Conservation (phyloP, 192 early-diverging fungal genomes). For the Backusella luteola region DNA sequence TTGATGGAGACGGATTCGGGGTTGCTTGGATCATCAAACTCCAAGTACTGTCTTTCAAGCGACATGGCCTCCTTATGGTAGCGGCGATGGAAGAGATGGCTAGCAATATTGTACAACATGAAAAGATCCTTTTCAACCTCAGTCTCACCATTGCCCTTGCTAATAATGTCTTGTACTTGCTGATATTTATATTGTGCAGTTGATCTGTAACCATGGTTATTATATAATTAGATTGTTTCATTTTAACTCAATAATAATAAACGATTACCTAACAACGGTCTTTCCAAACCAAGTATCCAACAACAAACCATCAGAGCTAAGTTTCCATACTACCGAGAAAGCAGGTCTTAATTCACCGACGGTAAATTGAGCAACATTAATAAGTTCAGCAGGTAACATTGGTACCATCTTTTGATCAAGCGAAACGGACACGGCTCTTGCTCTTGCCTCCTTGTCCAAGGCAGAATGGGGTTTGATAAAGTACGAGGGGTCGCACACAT, state of each 20-base stretch:
- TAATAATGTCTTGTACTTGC: conserved; percentile 27
- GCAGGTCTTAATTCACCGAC: conserved; percentile 71
- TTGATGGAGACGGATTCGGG: conserved; percentile 82
- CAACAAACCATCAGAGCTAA: conserved; percentile 81
- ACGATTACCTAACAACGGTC: conserved; percentile 22
- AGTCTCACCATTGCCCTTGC: conserved; percentile 22
- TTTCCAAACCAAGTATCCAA: conserved; percentile 77
- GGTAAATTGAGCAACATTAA: conserved; percentile 89
- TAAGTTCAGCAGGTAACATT: conserved; percentile 89
- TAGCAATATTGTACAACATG: conserved; percentile 57
- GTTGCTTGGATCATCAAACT: conserved; percentile 77
- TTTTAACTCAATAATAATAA: conserved; percentile 39
- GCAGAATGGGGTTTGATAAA: conserved; percentile 92
- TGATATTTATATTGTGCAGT: conserved; percentile 86
- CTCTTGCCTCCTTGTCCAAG: conserved; percentile 91
- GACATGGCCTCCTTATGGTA: conserved; percentile 83
- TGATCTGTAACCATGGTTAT: conserved; percentile 38
- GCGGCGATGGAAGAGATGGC: conserved; percentile 68
- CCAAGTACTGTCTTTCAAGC: conserved; percentile 82
- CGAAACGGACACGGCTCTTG: conserved; percentile 91
- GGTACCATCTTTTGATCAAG: conserved; percentile 93
- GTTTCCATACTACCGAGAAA: conserved; percentile 92
- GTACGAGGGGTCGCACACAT: conserved; percentile 95
- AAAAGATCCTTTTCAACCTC: conserved; percentile 24
- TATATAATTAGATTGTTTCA: neutral